Base-by-base conservation (phyloP, 257 asterid genomes). In the Solanum lycopersicoides region DNA sequence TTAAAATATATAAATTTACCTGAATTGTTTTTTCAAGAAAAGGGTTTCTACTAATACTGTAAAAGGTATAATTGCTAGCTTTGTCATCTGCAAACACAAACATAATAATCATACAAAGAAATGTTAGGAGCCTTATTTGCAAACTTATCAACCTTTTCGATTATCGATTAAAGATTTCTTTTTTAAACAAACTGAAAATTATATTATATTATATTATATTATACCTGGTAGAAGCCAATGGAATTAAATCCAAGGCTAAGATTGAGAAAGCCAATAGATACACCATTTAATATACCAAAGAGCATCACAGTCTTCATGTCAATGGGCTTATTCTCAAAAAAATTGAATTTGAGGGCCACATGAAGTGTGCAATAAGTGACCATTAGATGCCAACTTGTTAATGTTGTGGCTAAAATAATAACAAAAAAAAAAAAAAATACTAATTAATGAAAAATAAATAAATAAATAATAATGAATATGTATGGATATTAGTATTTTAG, bases 371-470 rank as follows among this genome's bases (percentile, higher is more conserved):
- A 93, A 86, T 95, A 96, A 63, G 99, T 96, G 83, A 96, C 98
- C 99, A 96, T 93, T 68, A 96, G 88, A 87, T 96, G 99, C 99
- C 99, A 96, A 88, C 99, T 96, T 53, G 98, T 96, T 88, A 96
- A 93, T 50, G 99, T 96, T 10, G 99, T 96, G 15, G 99, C 99
- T 96, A 96, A 2, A 45, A 39, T 83, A 65, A n/a, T 65, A n/a
- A 65, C n/a, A 63, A 4, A 32, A 56, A 20, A 23, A 35, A 0
- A 35, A 35, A 12, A 14, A 1, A n/a, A 4, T 25, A 79, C n/a
- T 79, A 25, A n/a, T n/a, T 2, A 12, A 45, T 25, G 6, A 5
- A 80, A 25, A 79, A 79, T 47, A 80, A 80, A 80, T 47, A 79
- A 44, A 0, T 42, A 63, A 56, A 0, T 13, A 14, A 77, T 25